A percentile compares a stretch with the other conserved stretches of the same genome.
Evolutionary conservation across 1,139 yeast genomes (phyloP).

Genomic region (Candida sp.): DNA sequence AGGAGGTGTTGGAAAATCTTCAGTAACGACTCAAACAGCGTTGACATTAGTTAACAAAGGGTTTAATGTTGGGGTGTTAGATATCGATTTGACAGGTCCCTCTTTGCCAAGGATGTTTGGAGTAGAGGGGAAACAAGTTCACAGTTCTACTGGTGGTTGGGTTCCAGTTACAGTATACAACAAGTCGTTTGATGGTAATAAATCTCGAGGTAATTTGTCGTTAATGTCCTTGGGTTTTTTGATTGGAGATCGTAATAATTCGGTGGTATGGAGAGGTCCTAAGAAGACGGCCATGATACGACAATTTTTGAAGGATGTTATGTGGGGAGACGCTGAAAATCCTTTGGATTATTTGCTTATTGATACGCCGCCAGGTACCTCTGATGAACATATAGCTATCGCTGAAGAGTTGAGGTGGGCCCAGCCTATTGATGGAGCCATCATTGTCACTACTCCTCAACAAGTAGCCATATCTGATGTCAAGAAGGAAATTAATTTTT

Average conservation of each 20-base stretch:
- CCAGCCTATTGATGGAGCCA: constrained; percentile 44
- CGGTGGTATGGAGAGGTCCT: constrained; percentile 99
- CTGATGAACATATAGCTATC: constrained; percentile 96
- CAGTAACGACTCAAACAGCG: constrained; percentile 93
- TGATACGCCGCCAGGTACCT: constrained; percentile 99
- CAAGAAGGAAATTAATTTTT: constrained; percentile 45
- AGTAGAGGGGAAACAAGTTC: constrained; percentile 73
- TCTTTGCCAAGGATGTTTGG: constrained; percentile 97
- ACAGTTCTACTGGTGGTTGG: constrained; percentile 87
- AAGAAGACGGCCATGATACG: constrained; percentile 97
- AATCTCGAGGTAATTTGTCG: constrained; percentile 36
- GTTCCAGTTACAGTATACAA: constrained; percentile 64
- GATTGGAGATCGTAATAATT: constrained; percentile 76
- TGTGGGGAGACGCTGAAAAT: constrained; percentile 66
- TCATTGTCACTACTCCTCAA: constrained; percentile 48
- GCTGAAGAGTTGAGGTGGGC: constrained; percentile 81
- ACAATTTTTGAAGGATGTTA: constrained; percentile 86
- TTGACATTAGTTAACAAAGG: constrained; percentile 69
- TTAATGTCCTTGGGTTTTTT: constrained; percentile 91
- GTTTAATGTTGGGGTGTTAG: constrained; percentile 84
- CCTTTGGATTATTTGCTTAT: constrained; percentile 76
- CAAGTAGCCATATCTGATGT: constrained; percentile 56
- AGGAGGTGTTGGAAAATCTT: constrained; percentile 86
- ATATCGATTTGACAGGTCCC: constrained; percentile 96
- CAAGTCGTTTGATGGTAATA: constrained; percentile 18